Conservation (phyloP, 169 alveolate species). For the Ichthyophthirius multifiliis region DNA sequence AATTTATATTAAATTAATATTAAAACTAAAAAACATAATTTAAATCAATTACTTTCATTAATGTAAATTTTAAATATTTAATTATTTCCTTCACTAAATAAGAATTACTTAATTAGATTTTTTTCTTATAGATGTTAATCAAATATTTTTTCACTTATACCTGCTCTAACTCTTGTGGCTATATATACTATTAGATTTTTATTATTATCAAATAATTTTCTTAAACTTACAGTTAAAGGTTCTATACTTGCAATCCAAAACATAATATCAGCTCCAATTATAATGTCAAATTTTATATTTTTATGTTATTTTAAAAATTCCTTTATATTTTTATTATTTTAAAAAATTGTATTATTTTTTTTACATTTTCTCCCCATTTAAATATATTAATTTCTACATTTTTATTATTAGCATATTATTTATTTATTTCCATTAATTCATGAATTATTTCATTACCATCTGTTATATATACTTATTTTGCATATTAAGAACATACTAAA, state of each 20-base stretch:
- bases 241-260: conserved; percentile 23
- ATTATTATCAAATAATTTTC: background rate
- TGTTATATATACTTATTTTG: conserved; percentile 24
- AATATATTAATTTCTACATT: conserved; percentile 8
- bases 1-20: no score
- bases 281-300: conserved; percentile 21
- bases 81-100: conserved; percentile 1
- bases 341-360: background rate
- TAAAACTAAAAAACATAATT: no score
- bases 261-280: conserved; percentile 38
- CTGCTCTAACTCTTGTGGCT: conserved; percentile 21
- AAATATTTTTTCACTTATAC: conserved; percentile 7
- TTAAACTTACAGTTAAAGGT: conserved; percentile 20
- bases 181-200: conserved; percentile 1
- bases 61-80: background rate
- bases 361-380: conserved; percentile 26
- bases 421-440: conserved; percentile 31
- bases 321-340: background rate
- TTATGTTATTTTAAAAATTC: background rate
- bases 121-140: background rate
- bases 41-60: background rate
- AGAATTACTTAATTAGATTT: background rate
- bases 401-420: conserved; percentile 7
- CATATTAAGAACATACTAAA: conserved; percentile 36
- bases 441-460: conserved; percentile 37